Percentiles rank a stretch among this genome's conserved stretches.
Conservation (phyloP, 2,329 filamentous ascomycete genomes). For the Sarocladium brachiariae region DNA sequence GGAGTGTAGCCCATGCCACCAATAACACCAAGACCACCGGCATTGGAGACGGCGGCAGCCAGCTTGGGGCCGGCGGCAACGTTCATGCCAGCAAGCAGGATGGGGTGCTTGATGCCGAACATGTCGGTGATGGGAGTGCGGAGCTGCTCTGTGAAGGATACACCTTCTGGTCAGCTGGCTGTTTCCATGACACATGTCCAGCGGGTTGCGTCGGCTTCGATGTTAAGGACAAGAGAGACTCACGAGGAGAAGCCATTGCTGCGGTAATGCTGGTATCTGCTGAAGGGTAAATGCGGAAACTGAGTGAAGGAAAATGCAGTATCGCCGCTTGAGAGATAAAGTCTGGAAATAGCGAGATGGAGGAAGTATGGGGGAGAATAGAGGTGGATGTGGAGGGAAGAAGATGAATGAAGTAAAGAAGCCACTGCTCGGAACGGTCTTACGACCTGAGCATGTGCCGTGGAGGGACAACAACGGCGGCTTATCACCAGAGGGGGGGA, state of each 20-base stretch:
- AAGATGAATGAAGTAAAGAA: neutral
- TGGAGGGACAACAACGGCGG: neutral
- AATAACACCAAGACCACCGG: constrained; percentile 92
- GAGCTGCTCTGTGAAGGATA: constrained; percentile 44
- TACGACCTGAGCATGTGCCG: neutral
- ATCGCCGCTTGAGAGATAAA: neutral
- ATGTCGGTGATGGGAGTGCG: constrained; percentile 91
- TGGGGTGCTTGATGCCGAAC: constrained; percentile 93
- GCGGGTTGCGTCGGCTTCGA: constrained; percentile 2
- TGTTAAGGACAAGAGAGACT: neutral
- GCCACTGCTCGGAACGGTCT: no score
- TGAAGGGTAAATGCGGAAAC: neutral
- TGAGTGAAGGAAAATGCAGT: neutral
- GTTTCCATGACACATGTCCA: no score
- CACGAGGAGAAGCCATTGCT: constrained; percentile 15
- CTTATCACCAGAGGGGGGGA: neutral
- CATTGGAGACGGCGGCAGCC: constrained; percentile 93
- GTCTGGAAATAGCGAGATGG: neutral
- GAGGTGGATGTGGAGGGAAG: neutral
- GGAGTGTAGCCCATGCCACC: constrained; percentile 94
- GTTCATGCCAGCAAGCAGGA: constrained; percentile 98
- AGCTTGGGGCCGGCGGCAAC: constrained; percentile 94
- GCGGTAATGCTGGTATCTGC: constrained; percentile 2
- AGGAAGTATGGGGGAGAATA: neutral
- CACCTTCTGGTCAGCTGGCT: no score